phyloP scores from a whole-genome alignment of 495 filamentous ascomycete genomes.

The Geoglossum glabrum region DNA sequence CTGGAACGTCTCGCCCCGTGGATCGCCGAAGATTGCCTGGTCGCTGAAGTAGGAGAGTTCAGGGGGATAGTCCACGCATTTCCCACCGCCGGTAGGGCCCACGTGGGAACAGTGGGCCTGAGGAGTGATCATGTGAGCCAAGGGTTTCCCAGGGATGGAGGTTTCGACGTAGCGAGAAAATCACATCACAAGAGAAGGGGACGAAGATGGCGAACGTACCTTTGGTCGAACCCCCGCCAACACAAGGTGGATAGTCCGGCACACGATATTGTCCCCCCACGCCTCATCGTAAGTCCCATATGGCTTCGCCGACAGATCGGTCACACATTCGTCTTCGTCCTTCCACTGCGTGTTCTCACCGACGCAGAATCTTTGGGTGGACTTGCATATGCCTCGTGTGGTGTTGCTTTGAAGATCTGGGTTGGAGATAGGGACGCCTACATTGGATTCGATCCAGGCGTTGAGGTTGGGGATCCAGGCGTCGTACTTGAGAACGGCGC shows the following conservation, averaged over 20 bases:
- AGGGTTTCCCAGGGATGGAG: not conserved
- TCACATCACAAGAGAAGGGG: not conserved
- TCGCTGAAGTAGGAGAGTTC: slow-evolving; percentile 18
- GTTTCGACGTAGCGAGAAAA: not conserved
- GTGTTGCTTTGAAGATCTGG: slow-evolving; percentile 15
- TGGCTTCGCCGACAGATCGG: slow-evolving; percentile 11
- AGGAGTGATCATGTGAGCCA: not conserved
- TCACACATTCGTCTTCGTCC: slow-evolving; percentile 14
- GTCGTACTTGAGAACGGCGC: slow-evolving; percentile 8
- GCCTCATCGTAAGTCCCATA: slow-evolving; percentile 22
- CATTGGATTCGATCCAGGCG: not conserved
- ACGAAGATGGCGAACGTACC: slow-evolving; percentile 8
- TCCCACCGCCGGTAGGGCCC: slow-evolving; percentile 21
- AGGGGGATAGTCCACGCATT: slow-evolving; percentile 18
- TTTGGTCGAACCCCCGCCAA: slow-evolving; percentile 19
- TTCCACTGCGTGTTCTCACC: slow-evolving; percentile 19
- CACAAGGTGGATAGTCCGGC: slow-evolving; percentile 20
- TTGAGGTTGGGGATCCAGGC: slow-evolving; percentile 8
- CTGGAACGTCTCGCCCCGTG: slow-evolving; percentile 18
- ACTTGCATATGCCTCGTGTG: slow-evolving; percentile 15
- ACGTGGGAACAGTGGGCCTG: slow-evolving; percentile 24
- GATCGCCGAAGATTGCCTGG: slow-evolving; percentile 15
- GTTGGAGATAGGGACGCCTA: slow-evolving; percentile 20
- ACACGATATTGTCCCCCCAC: slow-evolving; percentile 23
- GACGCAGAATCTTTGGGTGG: slow-evolving; percentile 16